Evolutionary conservation across 306 rosid species (phyloP), one percentile per base, ranked within the genome.

Genomic region (Malus fusca): DNA sequence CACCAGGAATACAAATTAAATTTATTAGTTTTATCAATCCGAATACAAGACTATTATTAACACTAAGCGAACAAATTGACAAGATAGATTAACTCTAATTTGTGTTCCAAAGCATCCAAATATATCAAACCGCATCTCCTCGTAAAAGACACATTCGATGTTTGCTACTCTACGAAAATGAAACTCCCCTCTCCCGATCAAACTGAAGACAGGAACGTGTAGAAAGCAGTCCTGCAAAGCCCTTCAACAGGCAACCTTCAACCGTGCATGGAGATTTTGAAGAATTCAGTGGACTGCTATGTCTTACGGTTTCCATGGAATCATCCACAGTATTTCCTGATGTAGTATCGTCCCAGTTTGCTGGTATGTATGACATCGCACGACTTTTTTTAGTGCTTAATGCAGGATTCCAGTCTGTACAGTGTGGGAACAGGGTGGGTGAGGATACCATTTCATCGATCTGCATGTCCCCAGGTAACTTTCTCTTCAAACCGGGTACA

Each of bases 241-340:
- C 99, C 88, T 92, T 82, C 21, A 92, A 87, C 37, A 96, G 79
- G 76, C 88, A 89, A 58, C 97, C 92, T 88, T 92, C 99, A 82
- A 92, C 93, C 22, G 98, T 89, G 83, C 99, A 92, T 11, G 85
- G 88, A 74, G 98, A 83, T 76, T 84, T 86, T 4, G 97, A 83
- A 77, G 95, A 88, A 71, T 88, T 88, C 69, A 88, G 21, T 3
- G 91, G 84, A 72, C 81, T 76, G 62, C 70, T 88, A 37, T 89
- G 88, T 76, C 85, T 88, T 35, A 81, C 64, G 25, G 76, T 79
- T 28, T 87, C 95, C 86, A 78, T 86, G 78, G 73, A 80, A 13
- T 85, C 91, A 21, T 82, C 94, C 48, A 61, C 73, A 30, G 79
- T 28, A 68, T 73, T 81, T 72, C 82, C 89, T 26, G 82, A 44